A percentile compares a stretch with the other conserved stretches of the same genome.
Evolutionary conservation across 2,329 filamentous ascomycete species (phyloP).

Genomic region (Penicillium italicum): DNA sequence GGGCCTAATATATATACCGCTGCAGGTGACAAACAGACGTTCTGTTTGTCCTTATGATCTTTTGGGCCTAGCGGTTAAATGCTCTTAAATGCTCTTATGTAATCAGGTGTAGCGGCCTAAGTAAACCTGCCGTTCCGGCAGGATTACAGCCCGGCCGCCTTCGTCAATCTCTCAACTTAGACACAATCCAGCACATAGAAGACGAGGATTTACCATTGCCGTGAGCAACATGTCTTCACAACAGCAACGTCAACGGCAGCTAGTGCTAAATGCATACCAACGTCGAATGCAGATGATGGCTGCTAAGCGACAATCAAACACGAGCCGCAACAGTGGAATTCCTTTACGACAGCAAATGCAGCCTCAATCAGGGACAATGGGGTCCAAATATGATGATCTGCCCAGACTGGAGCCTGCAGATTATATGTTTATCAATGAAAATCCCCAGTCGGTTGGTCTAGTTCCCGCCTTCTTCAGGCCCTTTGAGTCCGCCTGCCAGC

Average conservation of each 20-base stretch:
- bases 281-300: neutral
- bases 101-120: too few relatives aligned
- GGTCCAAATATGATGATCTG: conserved; percentile 4
- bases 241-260: neutral
- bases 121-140: too few relatives aligned
- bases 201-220: neutral
- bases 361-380: neutral
- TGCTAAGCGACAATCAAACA: neutral
- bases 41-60: too few relatives aligned
- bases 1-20: too few relatives aligned
- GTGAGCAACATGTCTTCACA: neutral
- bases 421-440: neutral
- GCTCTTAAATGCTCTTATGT: too few relatives aligned
- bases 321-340: neutral
- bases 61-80: too few relatives aligned
- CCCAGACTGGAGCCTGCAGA: neutral
- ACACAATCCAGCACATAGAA: neutral
- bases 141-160: too few relatives aligned
- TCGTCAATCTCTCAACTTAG: neutral
- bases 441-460: neutral
- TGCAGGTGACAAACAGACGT: too few relatives aligned
- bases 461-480: neutral
- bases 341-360: neutral
- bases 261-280: neutral
- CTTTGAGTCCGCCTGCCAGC: conserved; percentile 5